Base-by-base conservation (phyloP, 345 rosid genomes). In the Bruguiera sexangula region DNA sequence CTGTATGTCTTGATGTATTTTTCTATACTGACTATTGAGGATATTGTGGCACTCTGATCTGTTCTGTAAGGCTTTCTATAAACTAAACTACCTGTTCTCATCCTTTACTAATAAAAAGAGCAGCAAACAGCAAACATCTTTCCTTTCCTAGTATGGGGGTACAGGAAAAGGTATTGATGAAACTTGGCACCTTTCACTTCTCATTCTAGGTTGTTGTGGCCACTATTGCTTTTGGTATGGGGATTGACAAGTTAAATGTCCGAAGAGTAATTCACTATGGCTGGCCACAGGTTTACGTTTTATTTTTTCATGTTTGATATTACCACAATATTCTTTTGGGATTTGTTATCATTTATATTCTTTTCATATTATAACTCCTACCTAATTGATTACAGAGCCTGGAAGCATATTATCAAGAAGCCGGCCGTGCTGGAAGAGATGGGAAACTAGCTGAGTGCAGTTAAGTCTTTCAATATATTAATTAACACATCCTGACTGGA, bases 341-440 rank as follows among this genome's bases (percentile, higher is more conserved):
- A 20, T 32, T 50, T 68, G 54, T 56, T 46, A 30, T 30, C 48
- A 51, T 20, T 20, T 59, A 9, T 32, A 52, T 7, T 67, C 18
- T 21, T 59, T 16, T 59, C 62, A 62, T 43, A 0, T 8, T 46
- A 36, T 70, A n/a, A 30, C 20, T 11, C 48, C 30, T 48, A 3
- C 19, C 29, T 61, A 10, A 15, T 20, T 19, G 19, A 10, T 69
- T 29, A 30, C 89, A 93, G 98, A 87, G 96, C 80, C 72, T 90
- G 74, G 98, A 93, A 79, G 96, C 97, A 58, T 93, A 93, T 79
- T 89, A 93, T 84, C 98, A 93, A 86, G 98, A 93, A 87, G 93
- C 96, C 54, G 98, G 98, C 61, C 96, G 98, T 81, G 95, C 96
- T 76, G 96, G 98, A 84, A 87, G 98, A 75, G 98, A 93, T 78